These are phyloP conservation scores for Wallacemonas sp. DNA, from an alignment of 208 protist species.

Conservation along the genomic window DNA sequence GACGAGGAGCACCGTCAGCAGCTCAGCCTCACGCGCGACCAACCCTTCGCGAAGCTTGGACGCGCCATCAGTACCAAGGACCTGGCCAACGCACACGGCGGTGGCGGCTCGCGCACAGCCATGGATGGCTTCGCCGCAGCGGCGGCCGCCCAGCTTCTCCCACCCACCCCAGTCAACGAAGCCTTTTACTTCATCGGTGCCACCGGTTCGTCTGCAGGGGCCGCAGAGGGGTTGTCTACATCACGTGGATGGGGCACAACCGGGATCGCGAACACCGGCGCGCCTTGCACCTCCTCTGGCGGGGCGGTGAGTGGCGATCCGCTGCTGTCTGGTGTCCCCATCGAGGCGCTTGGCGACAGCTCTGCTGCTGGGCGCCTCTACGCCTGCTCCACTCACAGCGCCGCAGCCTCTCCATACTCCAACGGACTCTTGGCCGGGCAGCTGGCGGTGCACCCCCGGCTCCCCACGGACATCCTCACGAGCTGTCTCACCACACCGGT, in stretches of 20 bases:
- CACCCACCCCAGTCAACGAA: constrained; percentile 25
- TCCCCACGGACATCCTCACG: constrained; percentile 97
- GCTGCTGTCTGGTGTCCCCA: too few species aligned
- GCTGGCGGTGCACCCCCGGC: constrained; percentile 44
- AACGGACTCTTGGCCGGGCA: not conserved
- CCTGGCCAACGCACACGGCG: constrained; percentile 5
- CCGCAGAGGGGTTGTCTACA: not conserved
- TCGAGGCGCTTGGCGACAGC: too few species aligned
- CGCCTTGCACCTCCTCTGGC: too few species aligned
- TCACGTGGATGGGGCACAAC: not conserved
- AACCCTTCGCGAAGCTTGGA: constrained; percentile 31
- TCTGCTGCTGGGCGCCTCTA: constrained; percentile 12
- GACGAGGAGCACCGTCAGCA: constrained; percentile 62
- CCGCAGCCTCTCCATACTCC: not conserved
- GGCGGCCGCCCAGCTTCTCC: not conserved
- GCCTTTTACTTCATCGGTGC: constrained; percentile 89
- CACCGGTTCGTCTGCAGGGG: constrained; percentile 20
- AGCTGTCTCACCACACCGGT: constrained; percentile 99
- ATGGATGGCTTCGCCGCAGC: constrained; percentile 1
- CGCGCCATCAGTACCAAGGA: constrained; percentile 19
- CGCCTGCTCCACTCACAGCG: not conserved
- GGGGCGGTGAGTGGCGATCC: too few species aligned
- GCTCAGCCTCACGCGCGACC: constrained; percentile 37
- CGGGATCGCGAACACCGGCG: too few species aligned
- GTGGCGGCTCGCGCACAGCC: constrained; percentile 12